These are phyloP conservation scores for Colletotrichum caudatum DNA, from an alignment of 2,329 filamentous ascomycete species.

Conservation along the genomic window DNA sequence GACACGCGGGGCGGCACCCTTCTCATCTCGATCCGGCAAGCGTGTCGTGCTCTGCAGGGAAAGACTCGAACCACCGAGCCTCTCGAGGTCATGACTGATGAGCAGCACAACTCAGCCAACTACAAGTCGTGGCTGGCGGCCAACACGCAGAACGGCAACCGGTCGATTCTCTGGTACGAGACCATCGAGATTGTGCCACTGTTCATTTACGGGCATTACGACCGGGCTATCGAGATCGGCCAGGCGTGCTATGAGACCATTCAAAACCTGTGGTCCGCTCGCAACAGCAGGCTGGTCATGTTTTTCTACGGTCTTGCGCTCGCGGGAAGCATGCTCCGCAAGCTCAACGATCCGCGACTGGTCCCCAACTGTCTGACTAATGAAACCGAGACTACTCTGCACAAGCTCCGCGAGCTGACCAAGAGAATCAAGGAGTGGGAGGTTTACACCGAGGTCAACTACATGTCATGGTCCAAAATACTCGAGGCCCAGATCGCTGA, in stretches of 20 bases:
- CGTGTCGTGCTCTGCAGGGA: slow-evolving; percentile 77
- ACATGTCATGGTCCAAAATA: slow-evolving; percentile 75
- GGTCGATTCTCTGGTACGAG: slow-evolving; percentile 77
- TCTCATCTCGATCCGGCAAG: slow-evolving; percentile 74
- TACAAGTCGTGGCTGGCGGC: slow-evolving; percentile 71
- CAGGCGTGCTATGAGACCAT: slow-evolving; percentile 60
- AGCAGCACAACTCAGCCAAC: slow-evolving; percentile 68
- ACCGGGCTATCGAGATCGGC: slow-evolving; percentile 70
- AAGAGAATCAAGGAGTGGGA: slow-evolving; percentile 74
- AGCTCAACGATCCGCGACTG: slow-evolving; percentile 61
- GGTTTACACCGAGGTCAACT: slow-evolving; percentile 76
- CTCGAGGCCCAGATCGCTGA: slow-evolving; percentile 78
- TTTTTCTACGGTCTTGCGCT: slow-evolving; percentile 72
- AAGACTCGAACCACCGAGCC: slow-evolving; percentile 71
- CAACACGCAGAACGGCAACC: slow-evolving; percentile 68
- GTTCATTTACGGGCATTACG: slow-evolving; percentile 73
- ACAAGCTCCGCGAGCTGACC: slow-evolving; percentile 66
- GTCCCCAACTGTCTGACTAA: slow-evolving; percentile 57
- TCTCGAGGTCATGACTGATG: slow-evolving; percentile 72
- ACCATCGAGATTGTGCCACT: slow-evolving; percentile 72
- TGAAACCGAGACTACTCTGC: slow-evolving; percentile 62
- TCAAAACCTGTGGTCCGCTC: slow-evolving; percentile 68
- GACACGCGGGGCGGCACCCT: slow-evolving; percentile 79
- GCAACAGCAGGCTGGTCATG: slow-evolving; percentile 68
- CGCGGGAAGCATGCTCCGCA: slow-evolving; percentile 63